phyloP scores from a whole-genome alignment of 352 stramenopile genomes.

The Thalassiosira mediterranea region DNA sequence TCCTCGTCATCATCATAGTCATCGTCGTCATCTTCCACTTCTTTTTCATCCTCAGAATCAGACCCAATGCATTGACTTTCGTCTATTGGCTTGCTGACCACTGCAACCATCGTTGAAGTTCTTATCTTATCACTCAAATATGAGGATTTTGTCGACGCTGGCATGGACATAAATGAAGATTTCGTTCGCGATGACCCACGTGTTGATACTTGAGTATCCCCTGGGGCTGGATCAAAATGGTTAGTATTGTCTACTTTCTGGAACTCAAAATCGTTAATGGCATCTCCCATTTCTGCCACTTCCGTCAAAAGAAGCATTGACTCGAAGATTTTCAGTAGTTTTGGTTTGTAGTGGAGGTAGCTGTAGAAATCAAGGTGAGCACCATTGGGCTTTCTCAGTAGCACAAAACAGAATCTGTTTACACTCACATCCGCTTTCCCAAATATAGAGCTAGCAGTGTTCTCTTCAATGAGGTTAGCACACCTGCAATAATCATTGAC shows the following conservation, averaged over 20 bases:
- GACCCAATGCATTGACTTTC: neutral
- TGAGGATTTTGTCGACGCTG: neutral
- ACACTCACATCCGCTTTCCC: constrained; percentile 55
- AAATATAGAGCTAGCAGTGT: constrained; percentile 73
- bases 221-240: too few species aligned
- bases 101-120: constrained; percentile 31
- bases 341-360: constrained; percentile 62
- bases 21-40: neutral
- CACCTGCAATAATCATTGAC: constrained; percentile 61
- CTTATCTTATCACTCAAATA: constrained; percentile 7
- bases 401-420: too few species aligned
- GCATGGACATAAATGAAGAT: neutral
- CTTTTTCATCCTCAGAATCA: constrained; percentile 27
- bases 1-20: too few species aligned
- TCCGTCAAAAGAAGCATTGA: constrained; percentile 57
- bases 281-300: constrained; percentile 52
- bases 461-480: constrained; percentile 64
- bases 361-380: too few species aligned
- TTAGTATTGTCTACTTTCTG: constrained; percentile 22
- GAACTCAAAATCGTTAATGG: constrained; percentile 40
- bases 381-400: too few species aligned
- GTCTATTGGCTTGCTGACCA: constrained; percentile 23
- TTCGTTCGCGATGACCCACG: too few species aligned
- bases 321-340: constrained; percentile 65
- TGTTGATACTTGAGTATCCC: too few species aligned